Base-by-base conservation (phyloP, 768 basidiomycete genomes). In the Naematelia encephala region DNA sequence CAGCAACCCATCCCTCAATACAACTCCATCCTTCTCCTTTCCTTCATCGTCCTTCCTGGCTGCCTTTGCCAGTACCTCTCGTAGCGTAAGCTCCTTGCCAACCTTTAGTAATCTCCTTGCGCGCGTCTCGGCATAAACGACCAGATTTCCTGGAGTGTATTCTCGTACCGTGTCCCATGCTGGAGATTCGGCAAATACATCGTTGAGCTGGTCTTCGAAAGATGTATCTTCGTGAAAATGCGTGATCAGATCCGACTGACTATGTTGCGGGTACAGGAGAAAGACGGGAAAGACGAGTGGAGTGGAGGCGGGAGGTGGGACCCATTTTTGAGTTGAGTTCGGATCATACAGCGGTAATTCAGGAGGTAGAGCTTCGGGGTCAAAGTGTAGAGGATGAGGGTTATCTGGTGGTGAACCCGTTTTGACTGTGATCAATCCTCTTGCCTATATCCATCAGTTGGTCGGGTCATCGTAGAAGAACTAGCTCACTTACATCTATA, bases 251-350 rank as follows among this genome's bases (percentile, higher is more conserved):
- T 99, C 96, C 26, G 93, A 90, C 4, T 85, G 90, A 11, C 86
- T 84, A 63, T 91, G 82, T 73, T 91, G 87, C 4, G 96, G 96
- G 77, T 97, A 96, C 60, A 97, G 82, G 78, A 98, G 88, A 80
- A 96, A 90, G 43, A 88, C 86, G 1, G 96, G 94, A 72, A 96
- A 79, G 43, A 80, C 75, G 61, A 94, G 77, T 12, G 94, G 82
- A 0, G 85, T 85, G 3, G 67, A 47, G 0, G 61, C 76, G 73
- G 64, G 81, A 64, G 57, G 84, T 79, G 57, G 84, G 72, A 77
- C 86, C 87, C 68, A 78, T 25, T 61, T 87, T 2, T 25, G 30
- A 44, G 54, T 13, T 5, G 39, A 22, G 5, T 29, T 48, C 16
- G 57, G 21, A 5, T 57, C 39, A 11, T 45, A 56, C 2, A 69